Base-by-base conservation (phyloP, 305 asterid species). In the Fraxinus ornus region DNA sequence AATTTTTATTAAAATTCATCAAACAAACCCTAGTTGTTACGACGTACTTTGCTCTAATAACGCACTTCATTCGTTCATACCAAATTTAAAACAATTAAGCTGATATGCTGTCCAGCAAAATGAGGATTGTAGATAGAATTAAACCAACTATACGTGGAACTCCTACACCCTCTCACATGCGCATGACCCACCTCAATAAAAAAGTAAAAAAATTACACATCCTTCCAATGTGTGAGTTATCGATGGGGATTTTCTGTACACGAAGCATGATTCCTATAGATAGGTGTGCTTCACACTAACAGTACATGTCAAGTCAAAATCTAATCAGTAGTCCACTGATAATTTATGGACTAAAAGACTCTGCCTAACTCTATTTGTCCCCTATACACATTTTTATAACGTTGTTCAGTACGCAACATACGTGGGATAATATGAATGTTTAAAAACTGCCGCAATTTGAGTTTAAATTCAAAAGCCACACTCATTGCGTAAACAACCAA, bases 281-380 rank as follows among this genome's bases (percentile, higher is more conserved):
- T 41, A 10, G 52, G 52, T 0, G 2, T 68, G 75, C 21, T 12
- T 68, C 75, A 28, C 37, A 1, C 19, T 24, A 3, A 5, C 4
- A 1, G 37, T 68, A 68, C 9, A 68, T 28, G 32, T 68, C 19
- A 12, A 68, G 75, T 68, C 75, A 28, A 68, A 13, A 28, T 26
- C 3, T 28, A 68, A 68, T 28, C 37, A 8, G 13, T 68, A 12
- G 75, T 3, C 32, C 35, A 28, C 4, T 4, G 37, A 68, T 24
- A 12, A n/a, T 66, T 26, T 26, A 26, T 28, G 36, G 19, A 66
- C 74, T 24, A 64, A 64, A 64, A 64, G 36, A 24, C 35, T 68
- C 75, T 26, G 75, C 75, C 75, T 68, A 68, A 68, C 75, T 68
- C 79, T 28, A 68, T 68, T 68, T 24, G 75, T 68, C 37, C 37